Percentiles rank a stretch among this genome's conserved stretches.
Conservation (phyloP, 1,284 basidiomycete genomes). For the Lentinula novae-zelandiae region DNA sequence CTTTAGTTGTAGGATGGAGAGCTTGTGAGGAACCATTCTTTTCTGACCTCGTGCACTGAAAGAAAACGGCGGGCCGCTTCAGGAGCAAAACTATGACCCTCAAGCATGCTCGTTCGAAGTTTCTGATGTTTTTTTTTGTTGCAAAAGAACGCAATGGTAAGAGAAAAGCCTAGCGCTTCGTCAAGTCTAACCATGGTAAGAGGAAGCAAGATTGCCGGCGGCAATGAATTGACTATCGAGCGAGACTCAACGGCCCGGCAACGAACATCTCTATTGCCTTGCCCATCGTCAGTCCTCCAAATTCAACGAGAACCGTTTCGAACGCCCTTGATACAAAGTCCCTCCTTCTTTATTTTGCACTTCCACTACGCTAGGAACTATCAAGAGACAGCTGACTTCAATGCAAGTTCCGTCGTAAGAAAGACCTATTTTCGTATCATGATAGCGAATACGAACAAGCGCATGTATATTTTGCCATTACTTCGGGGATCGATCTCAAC, state of each 20-base stretch:
- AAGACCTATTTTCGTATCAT: constrained; percentile 34
- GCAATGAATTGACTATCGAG: too few species aligned
- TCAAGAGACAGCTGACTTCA: constrained; percentile 41
- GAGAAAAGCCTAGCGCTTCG: too few species aligned
- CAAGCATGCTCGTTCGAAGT: too few species aligned
- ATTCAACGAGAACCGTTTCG: too few species aligned
- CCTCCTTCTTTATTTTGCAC: constrained; percentile 15
- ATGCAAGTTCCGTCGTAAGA: constrained; percentile 30
- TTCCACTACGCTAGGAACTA: constrained; percentile 33
- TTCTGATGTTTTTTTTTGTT: too few species aligned
- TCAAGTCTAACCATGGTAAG: too few species aligned
- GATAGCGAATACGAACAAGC: constrained; percentile 21
- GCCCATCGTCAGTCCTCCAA: too few species aligned
- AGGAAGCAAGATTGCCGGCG: too few species aligned
- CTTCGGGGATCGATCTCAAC: background rate
- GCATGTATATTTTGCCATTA: background rate
- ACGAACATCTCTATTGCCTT: too few species aligned
- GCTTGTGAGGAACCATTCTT: background rate
- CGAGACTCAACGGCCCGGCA: too few species aligned
- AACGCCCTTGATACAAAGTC: background rate
- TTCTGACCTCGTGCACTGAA: background rate
- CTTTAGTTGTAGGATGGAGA: background rate
- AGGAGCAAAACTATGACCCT: background rate
- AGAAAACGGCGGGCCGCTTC: background rate
- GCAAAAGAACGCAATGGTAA: too few species aligned